Base-by-base conservation (phyloP, 352 stramenopile genomes). In the Phytophthora syringae region DNA sequence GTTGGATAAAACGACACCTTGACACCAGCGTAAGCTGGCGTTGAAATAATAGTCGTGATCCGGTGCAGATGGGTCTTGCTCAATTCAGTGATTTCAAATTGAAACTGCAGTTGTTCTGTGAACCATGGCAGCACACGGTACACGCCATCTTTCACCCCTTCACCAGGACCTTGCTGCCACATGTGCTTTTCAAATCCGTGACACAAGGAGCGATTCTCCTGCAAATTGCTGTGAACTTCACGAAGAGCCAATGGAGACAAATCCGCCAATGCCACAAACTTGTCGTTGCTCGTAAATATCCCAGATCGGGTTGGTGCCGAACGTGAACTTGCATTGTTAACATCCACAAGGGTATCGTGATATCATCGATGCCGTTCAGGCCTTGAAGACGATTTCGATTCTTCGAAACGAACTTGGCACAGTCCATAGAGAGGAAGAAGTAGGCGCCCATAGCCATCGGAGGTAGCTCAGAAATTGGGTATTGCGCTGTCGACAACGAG, bases 301-400 rank as follows among this genome's bases (percentile, higher is more conserved):
- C 27, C 27, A 32, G 27, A 9, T 1, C 22, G 42, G 53, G 80
- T 89, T 10, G 65, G 32, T 0, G 22, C 21, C 12, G 64, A 50
- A 11, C 67, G 60, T 7, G 69, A 7, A 90, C 79, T 44, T 86
- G 72, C 16, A 84, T 72, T 2, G 52, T 52, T 18, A 84, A 52
- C 64, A 87, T 63, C 81, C 81, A 89, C 11, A 84, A 53, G 1
- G 77, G 64, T 7, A 90, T 58, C 0, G 79, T 78, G 7, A 86
- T 79, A 58, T 90, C 81, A 50, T 90, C 81, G 5, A 90, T 62
- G 1, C 48, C 55, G 5, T 73, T 76, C 5, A 85, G 34, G n/a
- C 51, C 63, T 4, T 47, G 61, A 12, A 79, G 28, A 11, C 40
- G 60, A 43, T 48, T 56, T 3, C 51, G 55, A 60, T 84, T 84